A percentile compares a stretch with the other conserved stretches of the same genome.
These are phyloP conservation scores for Aureobasidium leucospermi DNA, from an alignment of 2,329 filamentous ascomycete species.

Conservation along the genomic window DNA sequence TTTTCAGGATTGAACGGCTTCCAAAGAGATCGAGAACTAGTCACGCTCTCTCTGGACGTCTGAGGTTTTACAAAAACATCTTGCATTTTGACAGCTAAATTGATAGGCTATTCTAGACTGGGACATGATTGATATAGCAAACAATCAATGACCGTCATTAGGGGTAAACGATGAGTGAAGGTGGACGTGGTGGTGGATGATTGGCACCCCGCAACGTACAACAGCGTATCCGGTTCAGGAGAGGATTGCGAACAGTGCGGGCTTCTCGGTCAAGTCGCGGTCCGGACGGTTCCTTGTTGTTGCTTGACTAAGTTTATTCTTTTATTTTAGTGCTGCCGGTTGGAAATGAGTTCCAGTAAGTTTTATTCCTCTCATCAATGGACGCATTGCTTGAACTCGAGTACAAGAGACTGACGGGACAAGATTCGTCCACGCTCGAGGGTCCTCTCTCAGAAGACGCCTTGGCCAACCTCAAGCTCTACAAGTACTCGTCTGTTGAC, in stretches of 20 bases:
- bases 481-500: constrained; percentile 97
- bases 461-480: constrained; percentile 81
- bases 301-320: constrained; percentile 9
- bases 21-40: neutral
- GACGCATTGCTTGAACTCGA: constrained; percentile 4
- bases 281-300: constrained; percentile 3
- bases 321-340: constrained; percentile 1
- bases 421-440: constrained; percentile 17
- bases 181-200: neutral
- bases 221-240: constrained; percentile 4
- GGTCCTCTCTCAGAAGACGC: constrained; percentile 72
- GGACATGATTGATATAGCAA: neutral
- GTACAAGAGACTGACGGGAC: constrained; percentile 12
- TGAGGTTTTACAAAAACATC: no score
- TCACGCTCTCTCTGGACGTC: neutral
- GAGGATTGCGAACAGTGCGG: constrained; percentile 6
- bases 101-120: no score
- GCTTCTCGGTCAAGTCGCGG: constrained; percentile 6
- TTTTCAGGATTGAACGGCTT: neutral
- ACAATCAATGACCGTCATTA: no score
- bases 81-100: no score
- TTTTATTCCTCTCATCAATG: neutral
- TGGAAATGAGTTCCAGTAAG: constrained; percentile 10
- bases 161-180: no score
- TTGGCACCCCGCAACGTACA: neutral